A percentile compares a stretch with the other conserved stretches of the same genome.
Conservation (phyloP, 164 flowering plant genomes). For the Aristolochia fimbriata region DNA sequence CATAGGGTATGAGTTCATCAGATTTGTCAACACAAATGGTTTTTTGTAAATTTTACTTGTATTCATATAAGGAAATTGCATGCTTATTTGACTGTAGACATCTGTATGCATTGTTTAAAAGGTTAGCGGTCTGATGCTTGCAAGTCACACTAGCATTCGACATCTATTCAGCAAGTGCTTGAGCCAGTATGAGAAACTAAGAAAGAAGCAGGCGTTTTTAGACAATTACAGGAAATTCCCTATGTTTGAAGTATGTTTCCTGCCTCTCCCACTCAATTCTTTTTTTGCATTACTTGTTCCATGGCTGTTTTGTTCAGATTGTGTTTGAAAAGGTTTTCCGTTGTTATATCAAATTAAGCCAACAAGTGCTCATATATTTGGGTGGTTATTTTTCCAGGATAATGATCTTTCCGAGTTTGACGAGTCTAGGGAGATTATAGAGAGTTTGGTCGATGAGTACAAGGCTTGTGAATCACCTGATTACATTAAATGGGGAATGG, state of each 20-base stretch:
- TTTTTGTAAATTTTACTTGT: not conserved
- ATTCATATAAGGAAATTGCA: not conserved
- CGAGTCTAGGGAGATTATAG: slow-evolving; percentile 90
- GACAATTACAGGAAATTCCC: slow-evolving; percentile 97
- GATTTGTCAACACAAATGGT: not conserved
- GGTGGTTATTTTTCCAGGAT: slow-evolving; percentile 38
- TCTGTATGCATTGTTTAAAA: slow-evolving; percentile 11
- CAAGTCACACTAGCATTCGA: slow-evolving; percentile 94
- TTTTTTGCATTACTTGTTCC: not conserved
- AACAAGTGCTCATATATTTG: not conserved
- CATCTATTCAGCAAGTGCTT: slow-evolving; percentile 94
- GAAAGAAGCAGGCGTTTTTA: slow-evolving; percentile 97
- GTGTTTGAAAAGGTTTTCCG: not conserved
- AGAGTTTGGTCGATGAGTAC: slow-evolving; percentile 95
- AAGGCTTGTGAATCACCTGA: slow-evolving; percentile 99
- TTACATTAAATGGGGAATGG: slow-evolving; percentile 99
- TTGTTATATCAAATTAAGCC: not conserved
- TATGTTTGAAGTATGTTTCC: slow-evolving; percentile 87
- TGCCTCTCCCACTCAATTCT: not conserved
- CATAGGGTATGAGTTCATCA: slow-evolving; percentile 49
- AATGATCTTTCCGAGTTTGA: slow-evolving; percentile 99
- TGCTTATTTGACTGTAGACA: not conserved
- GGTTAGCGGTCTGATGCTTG: slow-evolving; percentile 99
- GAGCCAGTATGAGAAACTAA: slow-evolving; percentile 89
- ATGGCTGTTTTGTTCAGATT: no score